Conservation (phyloP, 495 filamentous ascomycete species). For the Neurospora sp. region DNA sequence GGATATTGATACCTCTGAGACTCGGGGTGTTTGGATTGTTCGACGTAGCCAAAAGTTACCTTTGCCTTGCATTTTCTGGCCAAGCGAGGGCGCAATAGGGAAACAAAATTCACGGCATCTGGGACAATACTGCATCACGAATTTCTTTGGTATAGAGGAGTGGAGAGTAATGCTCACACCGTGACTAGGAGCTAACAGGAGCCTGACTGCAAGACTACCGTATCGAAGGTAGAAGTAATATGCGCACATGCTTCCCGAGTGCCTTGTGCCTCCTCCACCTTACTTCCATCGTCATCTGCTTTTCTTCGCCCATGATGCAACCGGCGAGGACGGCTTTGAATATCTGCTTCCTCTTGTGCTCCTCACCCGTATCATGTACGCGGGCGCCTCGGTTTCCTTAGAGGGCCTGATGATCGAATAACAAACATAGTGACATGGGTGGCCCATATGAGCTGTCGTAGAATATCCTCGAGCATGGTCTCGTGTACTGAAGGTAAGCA, state of each 20-base stretch:
- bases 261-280: neutral
- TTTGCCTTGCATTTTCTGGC: neutral
- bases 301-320: neutral
- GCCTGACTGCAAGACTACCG: neutral
- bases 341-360: neutral
- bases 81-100: neutral
- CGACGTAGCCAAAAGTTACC: neutral
- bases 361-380: neutral
- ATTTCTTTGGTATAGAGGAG: neutral
- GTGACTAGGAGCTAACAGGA: neutral
- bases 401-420: neutral
- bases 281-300: neutral
- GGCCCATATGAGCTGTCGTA: neutral
- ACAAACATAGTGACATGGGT: neutral
- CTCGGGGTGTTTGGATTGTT: neutral
- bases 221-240: neutral
- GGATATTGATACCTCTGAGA: neutral
- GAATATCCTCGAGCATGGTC: neutral
- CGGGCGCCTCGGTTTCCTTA: neutral
- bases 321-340: neutral
- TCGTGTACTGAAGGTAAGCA: neutral
- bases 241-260: neutral
- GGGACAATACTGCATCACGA: neutral
- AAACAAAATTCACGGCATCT: neutral
- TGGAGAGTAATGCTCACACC: neutral